Evolutionary conservation across 2,329 filamentous ascomycete species (phyloP), one percentile per base, ranked within the genome.

Genomic region (Fusarium xylarioides): DNA sequence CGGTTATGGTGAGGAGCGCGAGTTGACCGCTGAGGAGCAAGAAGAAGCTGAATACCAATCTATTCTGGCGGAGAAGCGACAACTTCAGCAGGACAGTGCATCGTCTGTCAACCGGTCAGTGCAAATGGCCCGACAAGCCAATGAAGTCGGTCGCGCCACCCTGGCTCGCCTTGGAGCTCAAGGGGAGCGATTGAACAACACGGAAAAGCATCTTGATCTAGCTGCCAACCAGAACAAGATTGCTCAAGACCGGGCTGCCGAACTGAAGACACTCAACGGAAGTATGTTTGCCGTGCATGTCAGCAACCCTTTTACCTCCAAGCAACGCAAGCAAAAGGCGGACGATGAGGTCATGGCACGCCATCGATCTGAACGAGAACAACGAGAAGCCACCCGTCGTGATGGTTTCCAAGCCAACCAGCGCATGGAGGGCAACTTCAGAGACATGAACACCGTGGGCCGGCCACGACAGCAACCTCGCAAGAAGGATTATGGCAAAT

Each of bases 211-310:
- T 77, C 87, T 98, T 64, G 94, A 97, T 76, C 86, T 93, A 73
- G 92, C 94, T 8, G 84, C 89, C n/a, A 92, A 91, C 71, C 91
- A 95, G 79, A 93, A 93, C 76, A 89, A 90, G 65, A 85, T 93
- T 66, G 93, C 93, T 0, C 91, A 95, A 75, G 93, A 95, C 74
- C 93, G 93, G 76, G 92, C 94, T 2, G 89, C 91, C 53, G 94
- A 97, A 79, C 85, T 98, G 42, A 95, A 95, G 84, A 93, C 90
- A 2, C 86, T 97, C 55, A 97, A 98, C 82, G 87, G 92, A 71
- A 95, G 92, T 84, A 97, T 98, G 94, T 97, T 97, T 79, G 93
- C 93, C 10, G 89, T 95, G 28, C 92, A 95, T 78, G 91, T 95
- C 32, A 86, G 86, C 59, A 94, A 94, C 76, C 92, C 92, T 0